A percentile compares a stretch with the other conserved stretches of the same genome.
These are phyloP conservation scores for Conticribra weissflogii DNA, from an alignment of 108 stramenopile species.

Conservation along the genomic window DNA sequence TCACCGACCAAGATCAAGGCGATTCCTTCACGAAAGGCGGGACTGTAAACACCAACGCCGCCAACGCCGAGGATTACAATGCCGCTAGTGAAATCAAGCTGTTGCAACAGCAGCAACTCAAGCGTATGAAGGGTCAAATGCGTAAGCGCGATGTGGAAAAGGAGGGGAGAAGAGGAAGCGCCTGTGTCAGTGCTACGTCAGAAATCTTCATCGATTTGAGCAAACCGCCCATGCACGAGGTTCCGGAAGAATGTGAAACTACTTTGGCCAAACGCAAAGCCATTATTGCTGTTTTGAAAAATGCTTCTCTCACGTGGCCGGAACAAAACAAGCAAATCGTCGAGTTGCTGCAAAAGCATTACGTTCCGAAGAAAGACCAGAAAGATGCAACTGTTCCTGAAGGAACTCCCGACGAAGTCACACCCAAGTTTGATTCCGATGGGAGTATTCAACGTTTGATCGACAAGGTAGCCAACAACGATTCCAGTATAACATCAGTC, in stretches of 20 bases:
- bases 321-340: slow-evolving; percentile 14
- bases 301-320: slow-evolving; percentile 2
- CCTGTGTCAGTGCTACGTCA: not conserved
- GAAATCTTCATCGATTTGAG: not conserved
- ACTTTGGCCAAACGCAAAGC: slow-evolving; percentile 6
- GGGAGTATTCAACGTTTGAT: not conserved
- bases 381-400: not conserved
- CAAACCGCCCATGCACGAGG: slow-evolving; percentile 18
- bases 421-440: not conserved
- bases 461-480: slow-evolving; percentile 8
- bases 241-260: slow-evolving; percentile 7
- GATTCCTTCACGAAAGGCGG: not conserved
- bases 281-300: slow-evolving; percentile 4
- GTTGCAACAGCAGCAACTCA: not conserved
- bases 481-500: not conserved
- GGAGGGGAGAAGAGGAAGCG: not conserved
- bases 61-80: not conserved
- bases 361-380: not conserved
- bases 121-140: not conserved
- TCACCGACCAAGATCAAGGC: too few species aligned
- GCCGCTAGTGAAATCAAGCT: not conserved
- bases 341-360: slow-evolving; percentile 4
- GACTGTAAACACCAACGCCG: not conserved
- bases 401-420: not conserved
- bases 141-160: not conserved